phyloP scores from a whole-genome alignment of 345 rosid species.

The Sonneratia caseolaris region DNA sequence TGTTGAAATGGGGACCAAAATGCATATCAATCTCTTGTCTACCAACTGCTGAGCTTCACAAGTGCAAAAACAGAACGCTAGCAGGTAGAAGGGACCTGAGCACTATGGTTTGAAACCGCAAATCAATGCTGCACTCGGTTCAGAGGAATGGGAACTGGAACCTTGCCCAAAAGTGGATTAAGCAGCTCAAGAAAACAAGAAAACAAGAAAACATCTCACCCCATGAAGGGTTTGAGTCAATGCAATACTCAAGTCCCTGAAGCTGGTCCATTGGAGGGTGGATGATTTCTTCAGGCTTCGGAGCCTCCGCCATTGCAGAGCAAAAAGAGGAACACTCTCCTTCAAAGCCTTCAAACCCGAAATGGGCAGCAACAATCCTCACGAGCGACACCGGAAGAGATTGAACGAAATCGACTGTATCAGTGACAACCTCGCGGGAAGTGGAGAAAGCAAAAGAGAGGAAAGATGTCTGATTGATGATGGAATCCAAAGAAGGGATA shows the following conservation, averaged over 20 bases:
- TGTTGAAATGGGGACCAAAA: neutral
- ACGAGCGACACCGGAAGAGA: conserved; percentile 9
- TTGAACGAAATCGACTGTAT: conserved; percentile 7
- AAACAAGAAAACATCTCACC: conserved; percentile 29
- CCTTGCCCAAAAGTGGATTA: neutral
- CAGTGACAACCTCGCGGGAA: conserved; percentile 1
- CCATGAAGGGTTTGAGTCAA: conserved; percentile 98
- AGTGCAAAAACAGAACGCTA: neutral
- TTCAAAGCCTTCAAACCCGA: conserved; percentile 6
- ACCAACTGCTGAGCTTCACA: neutral
- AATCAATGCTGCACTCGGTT: neutral
- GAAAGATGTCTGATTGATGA: conserved; percentile 2
- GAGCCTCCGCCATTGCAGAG: conserved; percentile 48
- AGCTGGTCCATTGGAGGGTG: conserved; percentile 97
- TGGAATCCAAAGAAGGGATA: conserved; percentile 7
- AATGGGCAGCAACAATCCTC: conserved; percentile 14
- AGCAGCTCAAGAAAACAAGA: neutral
- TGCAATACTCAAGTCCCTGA: conserved; percentile 96
- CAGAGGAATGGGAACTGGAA: neutral
- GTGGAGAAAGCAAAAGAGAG: conserved; percentile 5
- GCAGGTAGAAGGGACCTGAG: neutral
- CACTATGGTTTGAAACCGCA: neutral
- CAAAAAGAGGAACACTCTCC: neutral
- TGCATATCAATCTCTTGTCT: neutral
- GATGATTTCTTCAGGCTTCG: conserved; percentile 79